phyloP scores from a whole-genome alignment of 2,329 filamentous ascomycete genomes.

The Amauroascus verrucosus region DNA sequence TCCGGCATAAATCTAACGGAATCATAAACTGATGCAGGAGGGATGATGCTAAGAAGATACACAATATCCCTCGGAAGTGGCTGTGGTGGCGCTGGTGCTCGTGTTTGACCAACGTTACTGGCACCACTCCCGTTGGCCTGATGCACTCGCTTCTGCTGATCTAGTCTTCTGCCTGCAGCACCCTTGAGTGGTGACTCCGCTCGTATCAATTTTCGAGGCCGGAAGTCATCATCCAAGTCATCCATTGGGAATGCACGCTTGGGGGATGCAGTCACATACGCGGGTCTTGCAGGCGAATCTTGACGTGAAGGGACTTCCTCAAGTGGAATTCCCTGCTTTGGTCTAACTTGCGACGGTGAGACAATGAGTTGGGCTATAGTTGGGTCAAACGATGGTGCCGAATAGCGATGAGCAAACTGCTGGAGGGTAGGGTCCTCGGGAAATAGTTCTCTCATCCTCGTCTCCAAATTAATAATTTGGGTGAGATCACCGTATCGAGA shows the following conservation, averaged over 20 bases:
- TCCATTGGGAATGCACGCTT: slow-evolving; percentile 54
- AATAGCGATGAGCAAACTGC: slow-evolving; percentile 67
- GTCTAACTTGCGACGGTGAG: slow-evolving; percentile 68
- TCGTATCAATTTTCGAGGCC: slow-evolving; percentile 75
- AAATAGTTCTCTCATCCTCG: slow-evolving; percentile 87
- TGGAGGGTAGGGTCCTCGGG: slow-evolving; percentile 70
- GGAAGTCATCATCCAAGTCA: slow-evolving; percentile 62
- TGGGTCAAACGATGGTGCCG: slow-evolving; percentile 66
- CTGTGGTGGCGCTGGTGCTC: slow-evolving; percentile 48
- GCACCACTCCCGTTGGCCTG: slow-evolving; percentile 22
- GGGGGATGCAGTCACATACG: slow-evolving; percentile 34
- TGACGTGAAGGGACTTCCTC: slow-evolving; percentile 23
- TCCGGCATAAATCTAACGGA: slow-evolving; percentile 59
- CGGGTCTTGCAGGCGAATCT: slow-evolving; percentile 25
- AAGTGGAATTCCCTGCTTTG: slow-evolving; percentile 26
- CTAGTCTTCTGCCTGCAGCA: slow-evolving; percentile 71
- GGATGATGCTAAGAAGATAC: slow-evolving; percentile 60
- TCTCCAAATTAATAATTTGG: slow-evolving; percentile 83
- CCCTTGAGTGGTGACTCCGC: slow-evolving; percentile 92
- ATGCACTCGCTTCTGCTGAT: slow-evolving; percentile 54
- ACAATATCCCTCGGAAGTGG: slow-evolving; percentile 61
- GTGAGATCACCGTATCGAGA: slow-evolving; percentile 85
- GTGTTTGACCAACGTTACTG: slow-evolving; percentile 27
- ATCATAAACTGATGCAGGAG: slow-evolving; percentile 61
- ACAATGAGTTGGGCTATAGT: slow-evolving; percentile 71